Percentiles rank a stretch among this genome's conserved stretches.
Evolutionary conservation across 805 yeast species (phyloP).

Genomic region (Yarrowia keelungensis): DNA sequence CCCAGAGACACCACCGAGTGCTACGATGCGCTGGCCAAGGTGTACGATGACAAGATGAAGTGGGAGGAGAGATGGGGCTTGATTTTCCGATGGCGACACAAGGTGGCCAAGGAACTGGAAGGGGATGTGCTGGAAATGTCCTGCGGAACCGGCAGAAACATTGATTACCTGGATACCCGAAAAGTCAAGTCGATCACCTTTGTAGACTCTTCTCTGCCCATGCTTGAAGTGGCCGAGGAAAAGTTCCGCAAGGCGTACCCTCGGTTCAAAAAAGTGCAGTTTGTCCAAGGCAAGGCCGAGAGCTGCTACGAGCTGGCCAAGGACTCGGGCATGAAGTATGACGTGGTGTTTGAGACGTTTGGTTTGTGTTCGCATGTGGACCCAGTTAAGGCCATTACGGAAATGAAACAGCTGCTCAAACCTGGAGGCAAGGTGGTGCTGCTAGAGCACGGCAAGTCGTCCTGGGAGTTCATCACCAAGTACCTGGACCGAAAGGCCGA

Average conservation of each 20-base stretch:
- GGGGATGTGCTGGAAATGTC: constrained; percentile 96
- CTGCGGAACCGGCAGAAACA: constrained; percentile 95
- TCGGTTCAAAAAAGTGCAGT: constrained; percentile 72
- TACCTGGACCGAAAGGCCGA: constrained; percentile 84
- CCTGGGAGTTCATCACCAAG: constrained; percentile 76
- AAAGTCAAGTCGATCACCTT: constrained; percentile 77
- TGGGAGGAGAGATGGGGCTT: constrained; percentile 65
- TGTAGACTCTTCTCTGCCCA: constrained; percentile 80
- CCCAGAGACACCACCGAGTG: constrained; percentile 37
- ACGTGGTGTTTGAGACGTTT: constrained; percentile 91
- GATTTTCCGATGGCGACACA: constrained; percentile 66
- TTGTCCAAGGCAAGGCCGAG: constrained; percentile 90
- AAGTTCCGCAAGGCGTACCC: constrained; percentile 77
- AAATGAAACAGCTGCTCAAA: constrained; percentile 73
- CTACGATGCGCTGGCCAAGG: constrained; percentile 60
- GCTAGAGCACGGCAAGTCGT: constrained; percentile 91
- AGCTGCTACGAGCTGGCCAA: constrained; percentile 67
- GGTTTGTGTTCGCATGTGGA: constrained; percentile 96
- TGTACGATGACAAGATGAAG: constrained; percentile 80
- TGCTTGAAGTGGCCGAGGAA: constrained; percentile 80
- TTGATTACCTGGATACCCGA: constrained; percentile 70
- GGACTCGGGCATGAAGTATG: constrained; percentile 63
- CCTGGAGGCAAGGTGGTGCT: constrained; percentile 91
- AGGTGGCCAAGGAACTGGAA: constrained; percentile 75
- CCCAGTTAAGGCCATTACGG: constrained; percentile 80